Conservation (phyloP, 192 early-diverging fungal genomes). For the Hyaloraphidium curvatum region DNA sequence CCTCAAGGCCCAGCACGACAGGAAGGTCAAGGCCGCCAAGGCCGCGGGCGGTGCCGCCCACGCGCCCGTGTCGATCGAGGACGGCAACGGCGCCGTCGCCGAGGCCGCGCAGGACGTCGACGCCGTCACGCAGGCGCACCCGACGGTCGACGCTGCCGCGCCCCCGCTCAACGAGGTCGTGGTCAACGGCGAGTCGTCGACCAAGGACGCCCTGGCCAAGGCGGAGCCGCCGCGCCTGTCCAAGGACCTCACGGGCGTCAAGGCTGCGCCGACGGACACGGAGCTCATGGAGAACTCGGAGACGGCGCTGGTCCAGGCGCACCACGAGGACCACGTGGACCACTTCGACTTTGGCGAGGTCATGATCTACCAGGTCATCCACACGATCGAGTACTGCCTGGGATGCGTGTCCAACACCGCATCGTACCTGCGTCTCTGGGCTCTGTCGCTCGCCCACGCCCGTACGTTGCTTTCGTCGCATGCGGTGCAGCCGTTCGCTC, state of each 20-base stretch:
- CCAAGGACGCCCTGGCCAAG: too few relatives aligned
- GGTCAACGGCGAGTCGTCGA: too few relatives aligned
- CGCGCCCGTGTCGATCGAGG: not conserved
- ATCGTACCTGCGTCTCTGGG: constrained; percentile 97
- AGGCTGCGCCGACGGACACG: too few relatives aligned
- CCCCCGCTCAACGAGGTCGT: too few relatives aligned
- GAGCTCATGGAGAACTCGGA: too few relatives aligned
- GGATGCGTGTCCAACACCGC: constrained; percentile 95
- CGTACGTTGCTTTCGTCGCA: constrained; percentile 31
- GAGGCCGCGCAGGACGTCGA: not conserved
- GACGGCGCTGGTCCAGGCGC: not conserved
- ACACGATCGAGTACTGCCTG: constrained; percentile 96
- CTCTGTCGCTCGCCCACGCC: constrained; percentile 89
- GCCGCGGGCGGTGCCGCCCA: not conserved
- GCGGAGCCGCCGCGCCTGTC: too few relatives aligned
- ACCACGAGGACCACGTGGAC: constrained; percentile 1
- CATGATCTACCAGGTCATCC: constrained; percentile 94
- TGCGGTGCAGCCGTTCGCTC: not conserved
- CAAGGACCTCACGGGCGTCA: too few relatives aligned
- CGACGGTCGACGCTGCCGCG: not conserved
- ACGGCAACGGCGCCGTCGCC: not conserved
- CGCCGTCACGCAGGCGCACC: not conserved
- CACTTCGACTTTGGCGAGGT: constrained; percentile 89
- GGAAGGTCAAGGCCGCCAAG: constrained; percentile 6
- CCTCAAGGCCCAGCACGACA: constrained; percentile 60